A percentile compares a stretch with the other conserved stretches of the same genome.
Evolutionary conservation across 345 rosid species (phyloP).

Genomic region (Bruguiera sexangula): DNA sequence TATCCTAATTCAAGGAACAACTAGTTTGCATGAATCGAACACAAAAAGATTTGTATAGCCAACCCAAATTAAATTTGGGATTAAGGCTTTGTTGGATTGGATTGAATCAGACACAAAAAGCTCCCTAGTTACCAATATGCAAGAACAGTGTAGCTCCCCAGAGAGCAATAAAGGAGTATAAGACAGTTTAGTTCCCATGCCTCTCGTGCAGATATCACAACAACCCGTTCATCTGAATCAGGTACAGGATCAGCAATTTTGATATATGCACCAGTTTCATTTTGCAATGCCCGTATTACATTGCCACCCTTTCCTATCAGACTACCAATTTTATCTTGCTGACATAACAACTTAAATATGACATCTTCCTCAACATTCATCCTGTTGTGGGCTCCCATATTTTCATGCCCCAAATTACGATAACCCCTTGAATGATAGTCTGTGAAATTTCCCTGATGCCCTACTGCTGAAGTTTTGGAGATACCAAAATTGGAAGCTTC

Average conservation of each 20-base stretch:
- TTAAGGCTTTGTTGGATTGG: no score
- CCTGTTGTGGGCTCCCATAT: constrained; percentile 44
- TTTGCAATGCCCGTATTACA: constrained; percentile 50
- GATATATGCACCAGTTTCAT: constrained; percentile 72
- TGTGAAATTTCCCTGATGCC: constrained; percentile 40
- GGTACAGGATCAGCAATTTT: constrained; percentile 56
- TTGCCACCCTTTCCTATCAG: constrained; percentile 84
- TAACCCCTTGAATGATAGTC: constrained; percentile 53
- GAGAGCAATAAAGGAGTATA: constrained; percentile 20
- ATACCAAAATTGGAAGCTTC: constrained; percentile 24
- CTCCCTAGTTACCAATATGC: constrained; percentile 21
- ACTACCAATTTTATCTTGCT: constrained; percentile 69
- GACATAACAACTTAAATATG: constrained; percentile 58
- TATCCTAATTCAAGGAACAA: not conserved
- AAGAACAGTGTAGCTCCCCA: constrained; percentile 19
- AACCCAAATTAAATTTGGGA: no score
- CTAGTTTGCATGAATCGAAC: constrained; percentile 7
- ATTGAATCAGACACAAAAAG: constrained; percentile 5
- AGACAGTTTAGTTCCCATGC: constrained; percentile 31
- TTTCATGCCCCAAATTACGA: constrained; percentile 49
- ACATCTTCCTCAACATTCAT: constrained; percentile 58
- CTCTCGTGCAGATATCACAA: constrained; percentile 75
- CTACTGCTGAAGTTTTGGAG: constrained; percentile 19
- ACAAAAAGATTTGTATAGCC: not conserved
- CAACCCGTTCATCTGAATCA: constrained; percentile 63